phyloP scores from a whole-genome alignment of 164 flowering plant genomes.

The Saururus chinensis region DNA sequence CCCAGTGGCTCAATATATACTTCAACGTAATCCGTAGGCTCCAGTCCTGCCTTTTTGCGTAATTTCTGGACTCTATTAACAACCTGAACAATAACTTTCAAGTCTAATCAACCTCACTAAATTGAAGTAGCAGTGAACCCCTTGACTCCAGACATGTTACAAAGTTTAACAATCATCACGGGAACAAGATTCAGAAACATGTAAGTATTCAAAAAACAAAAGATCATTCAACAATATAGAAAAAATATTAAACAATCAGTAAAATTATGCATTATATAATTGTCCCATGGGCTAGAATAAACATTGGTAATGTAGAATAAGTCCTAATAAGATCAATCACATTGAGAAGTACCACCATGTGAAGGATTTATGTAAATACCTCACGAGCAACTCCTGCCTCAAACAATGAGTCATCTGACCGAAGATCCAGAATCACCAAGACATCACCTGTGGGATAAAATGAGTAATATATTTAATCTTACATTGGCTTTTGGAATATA shows the following conservation, averaged over 20 bases:
- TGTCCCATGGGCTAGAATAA: too few relatives aligned
- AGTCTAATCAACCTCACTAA: too few relatives aligned
- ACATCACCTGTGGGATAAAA: constrained; percentile 97
- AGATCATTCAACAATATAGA: too few relatives aligned
- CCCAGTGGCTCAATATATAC: constrained; percentile 60
- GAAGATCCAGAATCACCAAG: constrained; percentile 73
- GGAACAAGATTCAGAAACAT: too few relatives aligned
- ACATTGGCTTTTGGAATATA: too few relatives aligned
- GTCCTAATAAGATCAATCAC: not conserved
- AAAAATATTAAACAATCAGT: too few relatives aligned
- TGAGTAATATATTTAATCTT: too few relatives aligned
- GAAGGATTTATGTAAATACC: constrained; percentile 47
- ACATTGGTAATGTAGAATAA: too few relatives aligned
- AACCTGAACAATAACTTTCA: constrained; percentile 53
- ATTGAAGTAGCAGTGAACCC: too few relatives aligned
- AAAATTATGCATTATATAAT: too few relatives aligned
- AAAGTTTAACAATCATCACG: too few relatives aligned
- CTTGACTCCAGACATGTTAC: too few relatives aligned
- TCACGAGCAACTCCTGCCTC: constrained; percentile 94
- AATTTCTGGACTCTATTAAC: constrained; percentile 87
- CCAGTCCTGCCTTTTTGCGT: constrained; percentile 78
- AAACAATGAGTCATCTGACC: constrained; percentile 71
- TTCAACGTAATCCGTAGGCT: constrained; percentile 87
- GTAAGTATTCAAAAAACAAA: not conserved
- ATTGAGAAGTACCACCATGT: not conserved